Conservation (phyloP, 2,329 filamentous ascomycete genomes). For the Zalaria sp. region DNA sequence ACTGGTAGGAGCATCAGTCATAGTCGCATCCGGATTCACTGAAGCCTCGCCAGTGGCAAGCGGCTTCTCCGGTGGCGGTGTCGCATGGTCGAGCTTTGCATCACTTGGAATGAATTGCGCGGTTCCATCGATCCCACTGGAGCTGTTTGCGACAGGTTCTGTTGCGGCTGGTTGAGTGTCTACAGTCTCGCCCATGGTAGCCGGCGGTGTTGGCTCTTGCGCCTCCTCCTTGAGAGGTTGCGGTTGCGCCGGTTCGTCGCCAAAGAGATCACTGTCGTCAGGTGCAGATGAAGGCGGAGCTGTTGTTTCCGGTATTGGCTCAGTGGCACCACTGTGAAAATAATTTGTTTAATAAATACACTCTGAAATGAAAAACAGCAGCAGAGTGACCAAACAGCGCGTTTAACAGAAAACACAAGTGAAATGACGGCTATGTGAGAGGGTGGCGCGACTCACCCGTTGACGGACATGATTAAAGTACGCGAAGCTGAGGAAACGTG, state of each 20-base stretch:
- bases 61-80: slow-evolving; percentile 27
- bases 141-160: slow-evolving; percentile 26
- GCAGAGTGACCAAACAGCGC: neutral
- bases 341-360: neutral
- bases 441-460: no score
- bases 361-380: neutral
- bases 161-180: slow-evolving; percentile 3
- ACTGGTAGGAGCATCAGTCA: slow-evolving; percentile 6
- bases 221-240: neutral
- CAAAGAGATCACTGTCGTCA: slow-evolving; percentile 19
- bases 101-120: slow-evolving; percentile 28
- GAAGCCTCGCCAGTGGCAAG: slow-evolving; percentile 14
- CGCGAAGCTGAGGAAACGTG: no score
- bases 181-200: slow-evolving; percentile 1
- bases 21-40: slow-evolving; percentile 5
- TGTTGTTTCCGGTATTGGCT: neutral
- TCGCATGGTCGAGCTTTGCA: slow-evolving; percentile 25
- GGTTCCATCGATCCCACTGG: slow-evolving; percentile 27
- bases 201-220: slow-evolving; percentile 4
- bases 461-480: no score
- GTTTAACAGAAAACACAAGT: neutral
- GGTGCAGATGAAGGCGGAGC: neutral
- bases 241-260: slow-evolving; percentile 12
- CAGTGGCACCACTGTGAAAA: neutral
- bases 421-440: neutral